phyloP scores from a whole-genome alignment of 2,329 filamentous ascomycete genomes.

The Colletotrichum tropicale region DNA sequence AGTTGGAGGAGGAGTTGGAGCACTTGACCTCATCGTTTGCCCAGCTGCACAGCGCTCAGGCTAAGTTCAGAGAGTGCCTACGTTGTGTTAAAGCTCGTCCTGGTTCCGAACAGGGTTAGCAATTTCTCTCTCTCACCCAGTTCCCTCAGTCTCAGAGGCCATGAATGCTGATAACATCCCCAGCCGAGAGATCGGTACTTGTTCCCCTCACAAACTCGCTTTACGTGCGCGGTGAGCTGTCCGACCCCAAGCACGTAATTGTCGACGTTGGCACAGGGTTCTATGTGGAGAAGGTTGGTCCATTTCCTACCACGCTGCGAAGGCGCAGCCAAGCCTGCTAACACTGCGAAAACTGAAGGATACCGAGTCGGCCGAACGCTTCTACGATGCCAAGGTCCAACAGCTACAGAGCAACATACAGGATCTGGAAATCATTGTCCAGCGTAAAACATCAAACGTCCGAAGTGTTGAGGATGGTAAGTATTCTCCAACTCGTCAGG shows the following conservation, averaged over 20 bases:
- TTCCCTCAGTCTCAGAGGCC: background rate
- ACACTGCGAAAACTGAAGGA: background rate
- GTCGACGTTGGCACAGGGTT: conserved; percentile 96
- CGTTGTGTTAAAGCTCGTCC: conserved; percentile 66
- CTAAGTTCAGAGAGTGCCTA: conserved; percentile 91
- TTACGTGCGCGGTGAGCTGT: conserved; percentile 85
- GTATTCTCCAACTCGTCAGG: conserved; percentile 7
- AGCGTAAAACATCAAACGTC: conserved; percentile 81
- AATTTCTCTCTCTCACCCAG: background rate
- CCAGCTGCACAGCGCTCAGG: conserved; percentile 87
- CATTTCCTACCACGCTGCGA: conserved; percentile 5
- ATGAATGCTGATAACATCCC: background rate
- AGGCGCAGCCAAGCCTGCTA: background rate
- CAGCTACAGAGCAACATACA: conserved; percentile 58
- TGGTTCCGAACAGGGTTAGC: conserved; percentile 34
- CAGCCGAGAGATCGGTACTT: conserved; percentile 62
- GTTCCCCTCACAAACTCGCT: conserved; percentile 95
- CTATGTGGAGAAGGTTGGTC: conserved; percentile 83
- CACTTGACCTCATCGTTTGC: conserved; percentile 90
- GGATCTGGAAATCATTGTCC: conserved; percentile 61
- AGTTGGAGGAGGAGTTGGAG: conserved; percentile 94
- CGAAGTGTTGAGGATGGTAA: conserved; percentile 87
- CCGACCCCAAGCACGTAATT: conserved; percentile 77
- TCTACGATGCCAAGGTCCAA: conserved; percentile 62
- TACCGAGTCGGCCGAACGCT: conserved; percentile 56